phyloP scores from a whole-genome alignment of 257 asterid genomes.

The Primulina eburnea region DNA sequence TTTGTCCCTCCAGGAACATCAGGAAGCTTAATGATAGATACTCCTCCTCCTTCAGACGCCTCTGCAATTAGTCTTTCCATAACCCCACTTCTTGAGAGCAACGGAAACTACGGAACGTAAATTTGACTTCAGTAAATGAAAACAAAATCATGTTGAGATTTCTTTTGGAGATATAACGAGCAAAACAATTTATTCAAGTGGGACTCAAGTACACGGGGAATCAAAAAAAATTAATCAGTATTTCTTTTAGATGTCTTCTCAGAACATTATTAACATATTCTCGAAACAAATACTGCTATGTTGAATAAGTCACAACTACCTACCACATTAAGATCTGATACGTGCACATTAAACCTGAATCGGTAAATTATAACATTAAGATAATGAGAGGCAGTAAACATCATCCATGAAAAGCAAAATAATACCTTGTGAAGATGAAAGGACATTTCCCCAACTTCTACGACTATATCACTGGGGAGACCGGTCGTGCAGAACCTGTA shows the following conservation, averaged over 20 bases:
- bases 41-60: slow-evolving; percentile 65
- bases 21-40: slow-evolving; percentile 51
- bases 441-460: slow-evolving; percentile 95
- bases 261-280: background rate
- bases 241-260: no score
- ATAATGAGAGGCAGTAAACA: background rate
- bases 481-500: slow-evolving; percentile 93
- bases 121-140: slow-evolving; percentile 7
- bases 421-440: slow-evolving; percentile 97
- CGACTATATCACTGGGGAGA: slow-evolving; percentile 90
- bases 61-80: slow-evolving; percentile 85
- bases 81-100: slow-evolving; percentile 91
- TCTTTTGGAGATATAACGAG: slow-evolving; percentile 1
- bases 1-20: slow-evolving; percentile 84
- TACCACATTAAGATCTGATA: background rate
- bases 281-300: background rate
- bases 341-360: background rate
- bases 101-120: slow-evolving; percentile 63
- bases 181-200: background rate
- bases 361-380: background rate
- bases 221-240: no score
- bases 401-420: background rate
- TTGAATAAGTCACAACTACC: background rate
- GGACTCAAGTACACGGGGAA: background rate
- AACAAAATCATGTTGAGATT: background rate